Conservation (phyloP, 139 green algal species). For the Coccomyxa sp. region DNA sequence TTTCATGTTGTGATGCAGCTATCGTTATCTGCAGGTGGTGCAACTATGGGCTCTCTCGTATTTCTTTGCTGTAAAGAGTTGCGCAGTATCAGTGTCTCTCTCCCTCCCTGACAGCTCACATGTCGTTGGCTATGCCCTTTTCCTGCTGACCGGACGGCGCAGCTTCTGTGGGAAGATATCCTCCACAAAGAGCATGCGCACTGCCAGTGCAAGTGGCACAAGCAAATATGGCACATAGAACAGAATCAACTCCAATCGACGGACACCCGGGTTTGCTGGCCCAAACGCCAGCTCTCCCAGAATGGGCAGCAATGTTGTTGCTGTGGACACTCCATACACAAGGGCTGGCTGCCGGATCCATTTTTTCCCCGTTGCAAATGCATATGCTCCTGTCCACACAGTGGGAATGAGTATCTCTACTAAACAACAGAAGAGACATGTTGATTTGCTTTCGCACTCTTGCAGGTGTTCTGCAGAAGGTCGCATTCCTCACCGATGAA, state of each 20-base stretch:
- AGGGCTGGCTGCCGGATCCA: constrained; percentile 73
- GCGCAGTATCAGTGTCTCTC: no score
- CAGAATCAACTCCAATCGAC: constrained; percentile 2
- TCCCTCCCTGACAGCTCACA: no score
- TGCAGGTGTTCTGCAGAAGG: no score
- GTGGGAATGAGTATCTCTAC: no score
- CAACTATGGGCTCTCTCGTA: no score
- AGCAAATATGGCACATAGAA: constrained; percentile 61
- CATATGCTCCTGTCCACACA: background rate
- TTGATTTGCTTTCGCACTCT: no score
- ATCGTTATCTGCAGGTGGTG: no score
- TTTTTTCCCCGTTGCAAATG: constrained; percentile 19
- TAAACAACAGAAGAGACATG: no score
- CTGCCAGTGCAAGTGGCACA: constrained; percentile 45
- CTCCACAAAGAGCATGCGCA: constrained; percentile 32
- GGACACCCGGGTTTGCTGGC: background rate
- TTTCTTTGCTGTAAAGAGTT: no score
- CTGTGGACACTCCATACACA: constrained; percentile 59
- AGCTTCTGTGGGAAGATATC: constrained; percentile 32
- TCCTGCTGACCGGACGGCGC: background rate
- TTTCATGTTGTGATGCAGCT: no score
- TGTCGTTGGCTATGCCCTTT: background rate
- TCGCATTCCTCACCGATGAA: constrained; percentile 34
- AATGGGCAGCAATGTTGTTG: constrained; percentile 68
- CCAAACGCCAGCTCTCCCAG: constrained; percentile 40